Evolutionary conservation across 2,329 filamentous ascomycete genomes (phyloP).

Genomic region (Trichoderma citrinoviride): DNA sequence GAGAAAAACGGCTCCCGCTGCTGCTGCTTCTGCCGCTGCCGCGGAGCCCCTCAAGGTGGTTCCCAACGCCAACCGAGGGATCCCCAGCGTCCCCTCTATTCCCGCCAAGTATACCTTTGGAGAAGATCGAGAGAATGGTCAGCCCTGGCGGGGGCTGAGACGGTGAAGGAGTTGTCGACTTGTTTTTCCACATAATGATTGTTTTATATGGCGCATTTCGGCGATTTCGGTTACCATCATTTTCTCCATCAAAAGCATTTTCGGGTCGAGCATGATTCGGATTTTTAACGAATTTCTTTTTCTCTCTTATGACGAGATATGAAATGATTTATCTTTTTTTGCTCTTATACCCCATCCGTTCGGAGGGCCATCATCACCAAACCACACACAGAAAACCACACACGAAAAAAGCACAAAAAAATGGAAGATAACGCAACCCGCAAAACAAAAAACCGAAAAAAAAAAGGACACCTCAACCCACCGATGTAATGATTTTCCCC

Average conservation of each 20-base stretch:
- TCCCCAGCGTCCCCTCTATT: constrained; percentile 45
- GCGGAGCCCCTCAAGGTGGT: constrained; percentile 40
- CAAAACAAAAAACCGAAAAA: not conserved
- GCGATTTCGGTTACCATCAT: constrained; percentile 5
- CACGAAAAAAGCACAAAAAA: not conserved
- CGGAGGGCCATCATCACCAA: not conserved
- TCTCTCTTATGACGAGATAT: constrained; percentile 13
- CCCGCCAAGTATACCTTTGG: constrained; percentile 42
- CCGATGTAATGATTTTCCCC: constrained; percentile 14
- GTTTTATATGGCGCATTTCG: not conserved
- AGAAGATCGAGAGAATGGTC: constrained; percentile 37
- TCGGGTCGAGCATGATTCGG: constrained; percentile 6
- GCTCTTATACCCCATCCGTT: constrained; percentile 11
- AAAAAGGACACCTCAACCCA: constrained; percentile 2
- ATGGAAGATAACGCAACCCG: not conserved
- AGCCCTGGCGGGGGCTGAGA: constrained; percentile 33
- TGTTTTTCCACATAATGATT: not conserved
- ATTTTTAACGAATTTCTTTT: constrained; percentile 20
- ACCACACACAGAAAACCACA: not conserved
- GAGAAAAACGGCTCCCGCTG: constrained; percentile 20
- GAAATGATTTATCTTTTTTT: constrained; percentile 15
- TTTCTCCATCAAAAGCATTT: constrained; percentile 7
- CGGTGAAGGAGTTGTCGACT: constrained; percentile 18
- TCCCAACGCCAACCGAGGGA: constrained; percentile 47
- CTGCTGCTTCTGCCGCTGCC: constrained; percentile 25